Conservation (phyloP, 805 yeast genomes). For the Grigorovia jiainica region DNA sequence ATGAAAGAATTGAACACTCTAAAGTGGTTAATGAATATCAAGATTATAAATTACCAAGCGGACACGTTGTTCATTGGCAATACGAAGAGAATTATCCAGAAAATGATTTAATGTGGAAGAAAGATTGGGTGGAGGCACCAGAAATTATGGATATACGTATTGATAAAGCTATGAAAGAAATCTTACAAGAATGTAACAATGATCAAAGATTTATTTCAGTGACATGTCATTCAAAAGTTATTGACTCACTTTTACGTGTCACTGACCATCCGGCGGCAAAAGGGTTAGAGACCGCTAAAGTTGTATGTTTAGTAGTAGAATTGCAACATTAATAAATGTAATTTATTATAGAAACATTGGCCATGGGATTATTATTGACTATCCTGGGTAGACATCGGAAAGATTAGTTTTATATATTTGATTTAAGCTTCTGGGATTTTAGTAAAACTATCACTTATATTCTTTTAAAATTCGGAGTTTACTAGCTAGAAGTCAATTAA, state of each 20-base stretch:
- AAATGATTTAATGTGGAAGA: constrained; percentile 38
- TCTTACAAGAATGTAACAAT: constrained; percentile 31
- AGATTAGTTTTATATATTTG: too few species aligned
- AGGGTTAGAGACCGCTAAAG: constrained; percentile 51
- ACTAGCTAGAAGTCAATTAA: too few species aligned
- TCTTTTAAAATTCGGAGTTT: too few species aligned
- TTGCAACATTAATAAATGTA: not conserved
- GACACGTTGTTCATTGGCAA: constrained; percentile 33
- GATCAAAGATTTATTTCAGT: constrained; percentile 33
- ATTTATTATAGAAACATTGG: too few species aligned
- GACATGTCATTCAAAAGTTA: constrained; percentile 56
- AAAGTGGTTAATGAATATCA: constrained; percentile 14
- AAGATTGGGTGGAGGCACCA: constrained; percentile 39
- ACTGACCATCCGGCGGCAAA: constrained; percentile 45
- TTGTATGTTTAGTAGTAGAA: constrained; percentile 49
- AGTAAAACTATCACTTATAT: too few species aligned
- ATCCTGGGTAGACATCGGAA: too few species aligned
- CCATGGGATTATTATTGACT: too few species aligned
- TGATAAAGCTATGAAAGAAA: constrained; percentile 28
- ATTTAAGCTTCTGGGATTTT: too few species aligned
- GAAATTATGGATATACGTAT: constrained; percentile 40
- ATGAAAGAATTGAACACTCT: constrained; percentile 35
- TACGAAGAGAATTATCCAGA: constrained; percentile 40
- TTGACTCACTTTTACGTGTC: constrained; percentile 41
- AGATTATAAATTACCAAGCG: constrained; percentile 8